These are phyloP conservation scores for Adansonia rubrostipa DNA, from an alignment of 441 rosid species.

Conservation along the genomic window DNA sequence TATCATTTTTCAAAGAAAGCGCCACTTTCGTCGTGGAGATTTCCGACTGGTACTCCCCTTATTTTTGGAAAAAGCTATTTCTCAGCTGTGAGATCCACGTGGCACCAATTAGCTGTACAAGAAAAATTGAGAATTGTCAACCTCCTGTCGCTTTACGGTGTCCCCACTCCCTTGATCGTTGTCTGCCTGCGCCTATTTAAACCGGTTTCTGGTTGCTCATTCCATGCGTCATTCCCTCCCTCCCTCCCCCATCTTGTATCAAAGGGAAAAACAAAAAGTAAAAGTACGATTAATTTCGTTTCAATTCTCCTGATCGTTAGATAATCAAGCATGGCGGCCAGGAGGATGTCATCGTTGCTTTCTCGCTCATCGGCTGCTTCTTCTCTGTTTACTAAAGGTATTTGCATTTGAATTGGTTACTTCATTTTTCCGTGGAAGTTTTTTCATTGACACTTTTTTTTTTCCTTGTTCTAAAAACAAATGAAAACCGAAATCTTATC, in stretches of 20 bases:
- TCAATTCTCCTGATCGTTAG: background rate
- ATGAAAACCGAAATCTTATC: background rate
- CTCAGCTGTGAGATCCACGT: background rate
- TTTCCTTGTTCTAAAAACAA: background rate
- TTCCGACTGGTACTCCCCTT: no score
- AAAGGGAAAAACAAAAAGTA: background rate
- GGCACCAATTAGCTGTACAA: background rate
- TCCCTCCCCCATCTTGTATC: no score
- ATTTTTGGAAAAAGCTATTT: no score
- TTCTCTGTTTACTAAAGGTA: conserved; percentile 18
- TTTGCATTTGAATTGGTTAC: background rate
- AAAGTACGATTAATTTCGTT: background rate
- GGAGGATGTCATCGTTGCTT: conserved; percentile 25
- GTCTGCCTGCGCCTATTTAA: background rate
- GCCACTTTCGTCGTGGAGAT: no score
- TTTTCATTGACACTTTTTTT: background rate
- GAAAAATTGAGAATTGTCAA: no score
- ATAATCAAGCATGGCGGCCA: conserved; percentile 15
- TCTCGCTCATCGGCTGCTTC: conserved; percentile 6
- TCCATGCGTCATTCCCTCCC: no score
- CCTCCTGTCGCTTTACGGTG: background rate
- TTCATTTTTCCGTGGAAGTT: background rate
- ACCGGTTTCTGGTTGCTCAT: no score
- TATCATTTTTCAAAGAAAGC: no score
- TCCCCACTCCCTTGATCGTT: background rate